These are phyloP conservation scores for Hirschfeldia incana DNA, from an alignment of 345 rosid species.

Conservation along the genomic window DNA sequence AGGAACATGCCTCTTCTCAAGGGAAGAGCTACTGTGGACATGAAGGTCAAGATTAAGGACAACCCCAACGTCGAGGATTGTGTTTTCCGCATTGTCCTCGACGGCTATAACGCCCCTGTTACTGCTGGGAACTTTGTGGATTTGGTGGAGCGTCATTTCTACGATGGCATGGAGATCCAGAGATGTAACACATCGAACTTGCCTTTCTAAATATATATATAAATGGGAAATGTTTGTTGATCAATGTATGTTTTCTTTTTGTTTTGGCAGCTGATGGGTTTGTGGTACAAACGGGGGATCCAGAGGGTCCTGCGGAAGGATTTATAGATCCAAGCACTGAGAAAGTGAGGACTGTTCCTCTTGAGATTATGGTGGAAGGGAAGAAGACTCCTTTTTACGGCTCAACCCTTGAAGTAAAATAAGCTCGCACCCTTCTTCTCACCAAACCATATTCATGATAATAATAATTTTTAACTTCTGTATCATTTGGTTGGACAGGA, in stretches of 20 bases:
- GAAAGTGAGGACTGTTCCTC: slow-evolving; percentile 77
- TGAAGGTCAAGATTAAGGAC: slow-evolving; percentile 98
- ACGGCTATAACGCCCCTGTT: slow-evolving; percentile 96
- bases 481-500: slow-evolving; percentile 50
- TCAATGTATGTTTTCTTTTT: not conserved
- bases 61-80: slow-evolving; percentile 84
- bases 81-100: slow-evolving; percentile 85
- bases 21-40: slow-evolving; percentile 94
- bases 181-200: slow-evolving; percentile 56
- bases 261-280: slow-evolving; percentile 87
- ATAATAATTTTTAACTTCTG: not conserved
- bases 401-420: slow-evolving; percentile 70
- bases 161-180: slow-evolving; percentile 98
- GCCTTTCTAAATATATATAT: not conserved
- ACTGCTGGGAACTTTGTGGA: slow-evolving; percentile 95
- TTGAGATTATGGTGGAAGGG: slow-evolving; percentile 83
- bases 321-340: slow-evolving; percentile 96
- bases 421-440: not conserved
- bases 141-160: slow-evolving; percentile 87
- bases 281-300: slow-evolving; percentile 99
- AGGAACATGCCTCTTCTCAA: slow-evolving; percentile 83
- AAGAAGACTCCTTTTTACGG: slow-evolving; percentile 83
- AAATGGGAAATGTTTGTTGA: not conserved
- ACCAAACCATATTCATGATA: no score
- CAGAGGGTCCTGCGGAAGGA: slow-evolving; percentile 97